phyloP scores from a whole-genome alignment of 306 rosid species.

The Glycyrrhiza uralensis region DNA sequence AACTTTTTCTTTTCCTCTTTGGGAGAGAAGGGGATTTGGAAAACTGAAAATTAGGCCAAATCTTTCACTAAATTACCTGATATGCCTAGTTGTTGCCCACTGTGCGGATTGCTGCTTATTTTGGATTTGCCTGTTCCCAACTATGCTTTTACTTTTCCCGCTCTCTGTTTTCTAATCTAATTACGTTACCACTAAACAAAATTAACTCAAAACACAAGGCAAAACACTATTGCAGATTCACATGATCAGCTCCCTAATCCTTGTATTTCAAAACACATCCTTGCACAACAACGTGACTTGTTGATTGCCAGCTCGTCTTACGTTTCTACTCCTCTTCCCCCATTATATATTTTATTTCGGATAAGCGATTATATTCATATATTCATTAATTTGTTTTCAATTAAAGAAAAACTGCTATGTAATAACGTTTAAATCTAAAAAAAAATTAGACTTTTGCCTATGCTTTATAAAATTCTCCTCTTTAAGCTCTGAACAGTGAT shows the following conservation, averaged over 20 bases:
- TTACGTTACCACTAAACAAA: not conserved
- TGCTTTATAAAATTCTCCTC: too few relatives aligned
- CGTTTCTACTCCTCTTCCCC: not conserved
- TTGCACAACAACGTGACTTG: not conserved
- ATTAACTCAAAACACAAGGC: not conserved
- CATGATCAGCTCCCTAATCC: not conserved
- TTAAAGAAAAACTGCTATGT: not conserved
- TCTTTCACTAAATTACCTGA: slow-evolving; percentile 43
- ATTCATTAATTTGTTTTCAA: not conserved
- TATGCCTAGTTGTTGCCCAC: slow-evolving; percentile 12
- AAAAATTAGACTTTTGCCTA: not conserved
- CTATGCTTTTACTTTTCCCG: slow-evolving; percentile 18
- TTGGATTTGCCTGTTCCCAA: slow-evolving; percentile 22
- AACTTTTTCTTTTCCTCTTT: slow-evolving; percentile 38
- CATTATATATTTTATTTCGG: not conserved
- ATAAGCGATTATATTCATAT: not conserved
- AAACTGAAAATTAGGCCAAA: slow-evolving; percentile 28
- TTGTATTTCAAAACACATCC: not conserved
- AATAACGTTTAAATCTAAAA: not conserved
- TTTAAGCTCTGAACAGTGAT: too few relatives aligned
- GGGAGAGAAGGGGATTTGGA: not conserved
- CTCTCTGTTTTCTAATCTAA: slow-evolving; percentile 1
- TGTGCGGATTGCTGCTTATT: slow-evolving; percentile 45
- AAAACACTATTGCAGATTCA: not conserved
- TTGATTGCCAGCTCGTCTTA: not conserved